Evolutionary conservation across 768 basidiomycete genomes (phyloP).

Genomic region (Russula griseocarnosa): DNA sequence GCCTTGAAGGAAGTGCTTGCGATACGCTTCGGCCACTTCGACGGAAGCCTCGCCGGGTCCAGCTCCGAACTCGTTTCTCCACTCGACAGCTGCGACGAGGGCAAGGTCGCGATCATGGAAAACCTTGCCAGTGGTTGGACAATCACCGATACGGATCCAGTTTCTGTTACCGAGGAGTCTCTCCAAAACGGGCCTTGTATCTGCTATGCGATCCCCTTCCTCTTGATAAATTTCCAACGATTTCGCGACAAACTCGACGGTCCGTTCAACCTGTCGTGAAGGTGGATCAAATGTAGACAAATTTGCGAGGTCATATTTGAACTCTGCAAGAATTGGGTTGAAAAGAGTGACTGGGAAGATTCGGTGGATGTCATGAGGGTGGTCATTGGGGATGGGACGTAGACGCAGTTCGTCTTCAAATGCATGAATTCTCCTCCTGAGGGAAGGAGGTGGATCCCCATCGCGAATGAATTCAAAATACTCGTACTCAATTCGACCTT

Average conservation of each 20-base stretch:
- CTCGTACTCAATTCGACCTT: background rate
- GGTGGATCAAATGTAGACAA: background rate
- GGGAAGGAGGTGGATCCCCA: background rate
- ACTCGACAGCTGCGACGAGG: background rate
- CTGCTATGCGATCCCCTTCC: background rate
- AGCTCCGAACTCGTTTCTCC: background rate
- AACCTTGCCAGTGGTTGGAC: background rate
- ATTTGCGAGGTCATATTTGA: background rate
- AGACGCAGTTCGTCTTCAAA: background rate
- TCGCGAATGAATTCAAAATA: background rate
- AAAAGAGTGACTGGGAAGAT: background rate
- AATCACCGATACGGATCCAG: background rate
- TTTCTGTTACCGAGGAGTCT: background rate
- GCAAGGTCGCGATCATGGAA: too few species aligned
- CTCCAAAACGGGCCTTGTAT: background rate
- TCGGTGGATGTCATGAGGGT: background rate
- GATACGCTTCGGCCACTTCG: too few species aligned
- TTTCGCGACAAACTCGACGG: background rate
- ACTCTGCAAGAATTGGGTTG: background rate
- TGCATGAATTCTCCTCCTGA: background rate
- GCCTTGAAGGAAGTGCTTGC: background rate
- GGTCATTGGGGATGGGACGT: background rate
- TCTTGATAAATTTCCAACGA: background rate
- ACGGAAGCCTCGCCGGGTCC: background rate
- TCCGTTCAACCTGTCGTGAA: background rate